These are phyloP conservation scores for Xylariaceae sp. DNA, from an alignment of 2,329 filamentous ascomycete species.

Conservation along the genomic window DNA sequence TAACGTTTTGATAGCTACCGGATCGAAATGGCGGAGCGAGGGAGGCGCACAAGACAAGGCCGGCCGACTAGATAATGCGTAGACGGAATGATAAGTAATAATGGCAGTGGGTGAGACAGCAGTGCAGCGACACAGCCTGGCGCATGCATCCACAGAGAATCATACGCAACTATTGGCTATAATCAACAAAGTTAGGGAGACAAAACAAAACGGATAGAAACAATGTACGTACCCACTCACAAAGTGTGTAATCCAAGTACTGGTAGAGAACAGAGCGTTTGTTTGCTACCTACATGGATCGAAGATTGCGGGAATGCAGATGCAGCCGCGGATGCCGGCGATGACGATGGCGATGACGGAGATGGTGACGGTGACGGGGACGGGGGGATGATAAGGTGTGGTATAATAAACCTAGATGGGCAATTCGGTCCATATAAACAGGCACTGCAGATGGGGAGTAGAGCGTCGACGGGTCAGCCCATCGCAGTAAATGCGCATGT, in stretches of 20 bases:
- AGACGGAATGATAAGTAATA: background rate
- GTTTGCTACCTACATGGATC: constrained; percentile 5
- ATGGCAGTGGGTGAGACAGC: constrained; percentile 4
- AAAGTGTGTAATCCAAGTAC: background rate
- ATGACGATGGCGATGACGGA: background rate
- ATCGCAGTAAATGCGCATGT: background rate
- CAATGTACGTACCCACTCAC: background rate
- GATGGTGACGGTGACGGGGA: background rate
- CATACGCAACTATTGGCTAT: constrained; percentile 5
- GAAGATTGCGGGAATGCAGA: background rate
- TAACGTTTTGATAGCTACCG: background rate
- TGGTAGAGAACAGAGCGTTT: background rate
- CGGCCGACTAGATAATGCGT: background rate
- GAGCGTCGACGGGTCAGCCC: background rate
- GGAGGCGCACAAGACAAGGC: constrained; percentile 1
- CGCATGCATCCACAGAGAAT: constrained; percentile 4
- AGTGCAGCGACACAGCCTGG: constrained; percentile 6
- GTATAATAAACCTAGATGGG: background rate
- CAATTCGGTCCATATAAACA: constrained; percentile 2
- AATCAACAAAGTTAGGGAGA: constrained; percentile 6
- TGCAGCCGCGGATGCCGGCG: too few species aligned
- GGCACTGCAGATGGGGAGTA: background rate
- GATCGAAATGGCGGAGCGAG: background rate
- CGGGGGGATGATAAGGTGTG: background rate
- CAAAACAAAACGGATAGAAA: background rate